phyloP scores from a whole-genome alignment of 192 early-diverging fungal species.

The Coemansia sp. region DNA sequence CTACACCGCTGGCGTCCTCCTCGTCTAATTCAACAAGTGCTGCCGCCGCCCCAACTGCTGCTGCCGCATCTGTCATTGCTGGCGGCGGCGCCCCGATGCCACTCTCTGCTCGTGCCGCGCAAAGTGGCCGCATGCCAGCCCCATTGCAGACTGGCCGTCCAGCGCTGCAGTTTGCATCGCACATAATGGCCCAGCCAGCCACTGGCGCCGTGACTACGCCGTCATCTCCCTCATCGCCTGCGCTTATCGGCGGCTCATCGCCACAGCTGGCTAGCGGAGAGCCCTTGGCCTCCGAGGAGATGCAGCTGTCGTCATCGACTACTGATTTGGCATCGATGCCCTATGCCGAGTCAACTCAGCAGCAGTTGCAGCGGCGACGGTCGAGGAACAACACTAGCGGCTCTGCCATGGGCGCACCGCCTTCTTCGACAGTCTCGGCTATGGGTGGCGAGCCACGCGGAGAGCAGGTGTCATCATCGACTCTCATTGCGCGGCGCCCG shows the following conservation, averaged over 20 bases:
- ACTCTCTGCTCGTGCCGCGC: conserved; percentile 26
- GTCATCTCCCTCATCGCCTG: conserved; percentile 25
- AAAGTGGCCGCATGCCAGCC: conserved; percentile 34
- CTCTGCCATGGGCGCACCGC: conserved; percentile 12
- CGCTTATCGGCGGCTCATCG: conserved; percentile 2
- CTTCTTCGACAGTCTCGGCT: conserved; percentile 18
- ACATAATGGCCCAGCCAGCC: conserved; percentile 19
- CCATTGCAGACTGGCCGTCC: conserved; percentile 25
- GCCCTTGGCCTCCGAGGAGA: conserved; percentile 24
- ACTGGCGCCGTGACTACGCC: conserved; percentile 16
- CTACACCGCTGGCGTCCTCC: conserved; percentile 10
- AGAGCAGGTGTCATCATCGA: conserved; percentile 20
- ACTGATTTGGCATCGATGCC: conserved; percentile 40
- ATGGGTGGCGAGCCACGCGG: conserved; percentile 15
- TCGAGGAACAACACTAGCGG: conserved; percentile 38
- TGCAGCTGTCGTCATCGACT: conserved; percentile 20
- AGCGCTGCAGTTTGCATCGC: conserved; percentile 9
- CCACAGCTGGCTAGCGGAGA: conserved; percentile 12
- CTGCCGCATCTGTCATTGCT: conserved; percentile 1
- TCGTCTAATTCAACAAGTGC: conserved; percentile 7
- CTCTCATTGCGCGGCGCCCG: conserved; percentile 37
- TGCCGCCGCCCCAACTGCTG: neutral
- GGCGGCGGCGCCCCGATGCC: conserved; percentile 22
- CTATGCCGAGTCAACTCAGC: conserved; percentile 15
- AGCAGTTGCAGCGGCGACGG: conserved; percentile 25